phyloP scores from a whole-genome alignment of 2,329 filamentous ascomycete genomes.

The Rhynchosporium graminicola region DNA sequence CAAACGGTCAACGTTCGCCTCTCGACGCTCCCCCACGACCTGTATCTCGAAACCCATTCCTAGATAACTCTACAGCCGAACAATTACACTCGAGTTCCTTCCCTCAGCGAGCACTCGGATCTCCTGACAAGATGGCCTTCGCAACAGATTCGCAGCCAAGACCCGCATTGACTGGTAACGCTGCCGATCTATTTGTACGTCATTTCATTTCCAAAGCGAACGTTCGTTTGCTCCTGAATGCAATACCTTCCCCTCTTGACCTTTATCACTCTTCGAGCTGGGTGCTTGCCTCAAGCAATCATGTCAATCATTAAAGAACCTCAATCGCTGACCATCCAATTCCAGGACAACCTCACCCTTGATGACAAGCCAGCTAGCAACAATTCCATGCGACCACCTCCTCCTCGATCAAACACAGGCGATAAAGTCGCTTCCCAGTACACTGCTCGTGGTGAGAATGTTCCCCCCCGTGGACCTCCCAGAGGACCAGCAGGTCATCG shows the following conservation, averaged over 20 bases:
- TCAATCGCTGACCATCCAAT: constrained; percentile 39
- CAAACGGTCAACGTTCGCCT: constrained; percentile 52
- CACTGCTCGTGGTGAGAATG: constrained; percentile 46
- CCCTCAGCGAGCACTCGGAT: constrained; percentile 29
- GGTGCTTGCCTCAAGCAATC: neutral
- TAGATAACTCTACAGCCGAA: constrained; percentile 51
- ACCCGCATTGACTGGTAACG: constrained; percentile 49
- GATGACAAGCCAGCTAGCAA: constrained; percentile 55
- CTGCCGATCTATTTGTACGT: constrained; percentile 79
- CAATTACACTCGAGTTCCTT: constrained; percentile 19
- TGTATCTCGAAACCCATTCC: constrained; percentile 74
- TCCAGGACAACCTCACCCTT: constrained; percentile 67
- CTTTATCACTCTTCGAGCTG: neutral
- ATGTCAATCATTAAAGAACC: constrained; percentile 14
- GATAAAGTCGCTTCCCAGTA: constrained; percentile 46
- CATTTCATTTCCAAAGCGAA: constrained; percentile 19
- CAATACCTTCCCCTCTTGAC: neutral
- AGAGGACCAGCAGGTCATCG: constrained; percentile 50
- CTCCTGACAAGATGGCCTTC: constrained; percentile 53
- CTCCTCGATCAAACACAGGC: constrained; percentile 43
- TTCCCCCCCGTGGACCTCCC: constrained; percentile 43
- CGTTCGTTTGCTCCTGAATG: constrained; percentile 36
- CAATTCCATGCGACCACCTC: constrained; percentile 37
- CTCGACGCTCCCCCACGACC: constrained; percentile 60
- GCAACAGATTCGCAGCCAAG: constrained; percentile 46